phyloP scores from a whole-genome alignment of 2,329 filamentous ascomycete species.

The Ophiosphaerella narmari region DNA sequence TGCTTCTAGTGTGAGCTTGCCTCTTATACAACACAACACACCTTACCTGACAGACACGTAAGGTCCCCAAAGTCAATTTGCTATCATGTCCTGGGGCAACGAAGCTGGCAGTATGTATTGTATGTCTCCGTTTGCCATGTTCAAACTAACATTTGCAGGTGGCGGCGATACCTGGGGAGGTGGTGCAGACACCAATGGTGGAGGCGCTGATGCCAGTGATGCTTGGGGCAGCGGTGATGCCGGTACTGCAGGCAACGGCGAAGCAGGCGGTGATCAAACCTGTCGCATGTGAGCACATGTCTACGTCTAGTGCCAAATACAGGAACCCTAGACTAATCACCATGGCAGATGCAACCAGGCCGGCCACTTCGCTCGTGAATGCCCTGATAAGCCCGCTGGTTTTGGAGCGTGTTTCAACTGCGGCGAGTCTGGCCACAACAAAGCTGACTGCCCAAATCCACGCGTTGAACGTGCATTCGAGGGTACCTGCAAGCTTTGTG shows the following conservation, averaged over 20 bases:
- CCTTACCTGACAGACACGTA: neutral
- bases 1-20: neutral
- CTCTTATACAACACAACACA: neutral
- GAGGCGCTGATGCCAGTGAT: conserved; percentile 10
- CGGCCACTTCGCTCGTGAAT: conserved; percentile 56
- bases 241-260: conserved; percentile 21
- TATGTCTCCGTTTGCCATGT: conserved; percentile 8
- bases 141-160: conserved; percentile 19
- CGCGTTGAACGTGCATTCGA: conserved; percentile 57
- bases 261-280: conserved; percentile 29
- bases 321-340: conserved; percentile 27
- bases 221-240: conserved; percentile 25
- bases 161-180: conserved; percentile 16
- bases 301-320: neutral
- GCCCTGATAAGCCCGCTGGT: conserved; percentile 49
- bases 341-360: conserved; percentile 47
- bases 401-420: conserved; percentile 64
- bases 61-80: neutral
- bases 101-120: conserved; percentile 15
- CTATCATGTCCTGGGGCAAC: conserved; percentile 27
- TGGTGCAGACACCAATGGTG: conserved; percentile 4
- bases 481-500: conserved; percentile 65
- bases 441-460: conserved; percentile 65
- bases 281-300: conserved; percentile 49
- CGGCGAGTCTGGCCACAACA: conserved; percentile 64